A percentile compares a stretch with the other conserved stretches of the same genome.
These are phyloP conservation scores for Colletotrichum cordylinicola DNA, from an alignment of 2,329 filamentous ascomycete genomes.

Conservation along the genomic window DNA sequence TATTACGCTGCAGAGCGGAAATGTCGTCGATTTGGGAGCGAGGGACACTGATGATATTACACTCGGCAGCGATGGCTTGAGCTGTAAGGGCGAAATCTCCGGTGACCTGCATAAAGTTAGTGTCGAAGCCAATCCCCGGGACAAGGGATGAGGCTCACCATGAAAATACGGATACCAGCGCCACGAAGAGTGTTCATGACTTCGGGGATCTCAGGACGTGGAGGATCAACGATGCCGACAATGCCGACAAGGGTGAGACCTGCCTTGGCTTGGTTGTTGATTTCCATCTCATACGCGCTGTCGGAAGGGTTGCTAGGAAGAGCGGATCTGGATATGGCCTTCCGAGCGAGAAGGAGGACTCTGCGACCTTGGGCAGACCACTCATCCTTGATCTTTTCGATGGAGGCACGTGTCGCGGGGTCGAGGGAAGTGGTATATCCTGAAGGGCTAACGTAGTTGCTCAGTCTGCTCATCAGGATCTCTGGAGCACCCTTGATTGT, in stretches of 20 bases:
- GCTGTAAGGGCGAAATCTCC: conserved; percentile 81
- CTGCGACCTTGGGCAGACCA: conserved; percentile 74
- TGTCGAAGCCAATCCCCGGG: not conserved
- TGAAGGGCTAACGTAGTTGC: conserved; percentile 58
- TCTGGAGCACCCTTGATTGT: conserved; percentile 85
- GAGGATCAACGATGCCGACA: conserved; percentile 80
- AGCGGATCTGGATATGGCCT: conserved; percentile 49
- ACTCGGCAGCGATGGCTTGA: conserved; percentile 73
- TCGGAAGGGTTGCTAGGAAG: conserved; percentile 6
- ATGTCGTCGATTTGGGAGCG: conserved; percentile 56
- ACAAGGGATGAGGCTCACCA: conserved; percentile 53
- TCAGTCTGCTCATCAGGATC: conserved; percentile 70
- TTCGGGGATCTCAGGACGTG: conserved; percentile 73
- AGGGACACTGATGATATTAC: conserved; percentile 69
- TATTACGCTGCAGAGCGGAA: conserved; percentile 52
- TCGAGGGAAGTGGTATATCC: conserved; percentile 60
- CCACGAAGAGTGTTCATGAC: conserved; percentile 70
- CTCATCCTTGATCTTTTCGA: conserved; percentile 67
- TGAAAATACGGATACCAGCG: conserved; percentile 78
- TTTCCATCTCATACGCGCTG: conserved; percentile 58
- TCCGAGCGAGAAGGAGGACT: conserved; percentile 71
- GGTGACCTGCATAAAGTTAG: conserved; percentile 56
- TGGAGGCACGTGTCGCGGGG: conserved; percentile 42
- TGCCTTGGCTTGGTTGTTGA: conserved; percentile 57
- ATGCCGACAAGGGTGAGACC: conserved; percentile 75